A percentile compares a stretch with the other conserved stretches of the same genome.
Conservation (phyloP, 2,329 filamentous ascomycete genomes). For the Microcyclospora pomicola region DNA sequence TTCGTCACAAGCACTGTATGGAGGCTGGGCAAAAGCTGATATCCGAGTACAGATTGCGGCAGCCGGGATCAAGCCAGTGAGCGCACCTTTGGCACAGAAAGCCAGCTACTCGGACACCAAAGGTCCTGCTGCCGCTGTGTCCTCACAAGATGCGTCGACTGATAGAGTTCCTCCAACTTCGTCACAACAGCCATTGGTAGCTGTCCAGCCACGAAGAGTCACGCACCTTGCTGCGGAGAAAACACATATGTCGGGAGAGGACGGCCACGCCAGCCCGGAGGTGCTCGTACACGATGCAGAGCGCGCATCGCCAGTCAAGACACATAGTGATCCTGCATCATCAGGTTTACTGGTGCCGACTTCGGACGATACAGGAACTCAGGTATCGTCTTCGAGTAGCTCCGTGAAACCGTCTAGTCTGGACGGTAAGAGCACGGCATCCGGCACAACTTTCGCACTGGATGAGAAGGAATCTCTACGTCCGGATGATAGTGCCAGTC, state of each 20-base stretch:
- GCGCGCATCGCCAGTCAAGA: constrained; percentile 5
- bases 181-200: not conserved
- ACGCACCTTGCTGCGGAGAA: too few relatives aligned
- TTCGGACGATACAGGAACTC: constrained; percentile 31
- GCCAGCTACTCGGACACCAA: constrained; percentile 8
- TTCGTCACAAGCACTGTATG: constrained; percentile 1
- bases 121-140: not conserved
- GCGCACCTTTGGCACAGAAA: constrained; percentile 5
- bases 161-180: not conserved
- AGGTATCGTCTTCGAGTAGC: constrained; percentile 40
- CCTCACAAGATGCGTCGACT: not conserved
- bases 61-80: constrained; percentile 17
- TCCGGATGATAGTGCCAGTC: constrained; percentile 89
- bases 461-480: constrained; percentile 93
- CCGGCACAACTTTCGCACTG: constrained; percentile 85
- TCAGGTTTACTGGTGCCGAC: constrained; percentile 12
- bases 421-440: constrained; percentile 88
- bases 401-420: constrained; percentile 77
- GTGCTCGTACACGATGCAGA: constrained; percentile 15
- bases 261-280: constrained; percentile 4
- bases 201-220: too few relatives aligned
- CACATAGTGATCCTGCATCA: constrained; percentile 5
- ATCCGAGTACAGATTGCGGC: constrained; percentile 16
- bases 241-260: too few relatives aligned
- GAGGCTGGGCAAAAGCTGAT: constrained; percentile 4